Conservation (phyloP, 2,329 filamentous ascomycete species). For the Purpureocillium takamizusanense region DNA sequence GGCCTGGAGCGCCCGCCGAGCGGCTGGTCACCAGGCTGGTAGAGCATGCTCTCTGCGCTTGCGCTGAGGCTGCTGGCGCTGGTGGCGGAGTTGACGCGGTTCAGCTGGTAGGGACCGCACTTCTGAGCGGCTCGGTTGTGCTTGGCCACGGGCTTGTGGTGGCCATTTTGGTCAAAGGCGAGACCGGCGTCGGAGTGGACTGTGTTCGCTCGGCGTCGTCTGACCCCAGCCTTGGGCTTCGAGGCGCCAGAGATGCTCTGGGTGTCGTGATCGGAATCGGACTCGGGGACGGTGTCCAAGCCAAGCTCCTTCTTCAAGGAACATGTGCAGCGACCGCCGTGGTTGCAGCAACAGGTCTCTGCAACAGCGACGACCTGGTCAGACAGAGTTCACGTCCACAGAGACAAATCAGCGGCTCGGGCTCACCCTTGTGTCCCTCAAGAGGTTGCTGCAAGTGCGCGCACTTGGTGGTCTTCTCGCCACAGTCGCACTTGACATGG, state of each 20-base stretch:
- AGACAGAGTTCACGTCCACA: conserved; percentile 4
- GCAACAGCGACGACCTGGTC: conserved; percentile 9
- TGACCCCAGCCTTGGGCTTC: conserved; percentile 31
- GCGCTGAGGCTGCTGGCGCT: conserved; percentile 40
- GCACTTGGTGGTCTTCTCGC: conserved; percentile 76
- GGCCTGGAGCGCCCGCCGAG: conserved; percentile 23
- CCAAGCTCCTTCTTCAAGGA: conserved; percentile 50
- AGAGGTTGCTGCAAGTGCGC: conserved; percentile 47
- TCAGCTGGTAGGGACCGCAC: conserved; percentile 52
- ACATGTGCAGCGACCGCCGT: conserved; percentile 59
- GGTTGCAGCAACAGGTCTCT: conserved; percentile 64
- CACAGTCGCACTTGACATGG: conserved; percentile 94
- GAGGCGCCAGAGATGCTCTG: conserved; percentile 14
- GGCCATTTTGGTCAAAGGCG: conserved; percentile 53
- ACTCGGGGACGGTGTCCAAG: conserved; percentile 56
- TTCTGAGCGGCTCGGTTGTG: conserved; percentile 53
- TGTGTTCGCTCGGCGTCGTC: conserved; percentile 51
- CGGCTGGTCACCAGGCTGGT: conserved; percentile 23
- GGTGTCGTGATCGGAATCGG: conserved; percentile 45
- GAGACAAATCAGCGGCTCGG: conserved; percentile 5
- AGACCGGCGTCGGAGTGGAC: conserved; percentile 51
- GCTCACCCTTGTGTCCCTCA: conserved; percentile 52
- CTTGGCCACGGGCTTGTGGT: conserved; percentile 54
- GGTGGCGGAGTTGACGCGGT: conserved; percentile 48
- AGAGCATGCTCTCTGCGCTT: conserved; percentile 30